A percentile compares a stretch with the other conserved stretches of the same genome.
phyloP scores from a whole-genome alignment of 306 rosid species.

The Cucumis cinereus region DNA sequence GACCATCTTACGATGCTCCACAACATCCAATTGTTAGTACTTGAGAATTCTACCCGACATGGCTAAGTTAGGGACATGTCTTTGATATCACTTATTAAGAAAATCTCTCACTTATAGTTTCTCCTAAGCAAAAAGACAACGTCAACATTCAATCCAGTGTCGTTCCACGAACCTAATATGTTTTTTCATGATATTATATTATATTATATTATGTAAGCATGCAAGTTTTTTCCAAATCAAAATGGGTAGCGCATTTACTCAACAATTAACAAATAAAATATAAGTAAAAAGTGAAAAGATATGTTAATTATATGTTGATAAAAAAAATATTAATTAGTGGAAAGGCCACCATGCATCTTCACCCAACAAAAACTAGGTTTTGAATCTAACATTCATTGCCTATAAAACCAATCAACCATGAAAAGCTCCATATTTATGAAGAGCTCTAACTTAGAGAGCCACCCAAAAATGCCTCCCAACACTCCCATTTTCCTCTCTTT shows the following conservation, averaged over 20 bases:
- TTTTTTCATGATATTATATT: too few relatives aligned
- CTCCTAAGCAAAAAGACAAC: too few relatives aligned
- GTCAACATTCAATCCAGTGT: too few relatives aligned
- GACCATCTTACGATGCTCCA: too few relatives aligned
- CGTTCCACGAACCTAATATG: too few relatives aligned
- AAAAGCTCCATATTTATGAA: neutral
- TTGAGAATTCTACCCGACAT: too few relatives aligned
- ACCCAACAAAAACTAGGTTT: neutral
- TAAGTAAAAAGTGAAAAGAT: neutral
- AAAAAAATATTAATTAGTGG: neutral
- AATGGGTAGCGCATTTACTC: neutral
- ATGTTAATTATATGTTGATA: neutral
- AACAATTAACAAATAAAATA: neutral
- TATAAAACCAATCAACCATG: neutral
- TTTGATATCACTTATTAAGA: too few relatives aligned
- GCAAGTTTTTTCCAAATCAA: neutral
- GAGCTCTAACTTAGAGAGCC: neutral
- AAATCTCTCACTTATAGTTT: too few relatives aligned
- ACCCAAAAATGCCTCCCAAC: conserved; percentile 17
- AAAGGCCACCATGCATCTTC: neutral
- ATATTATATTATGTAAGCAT: neutral
- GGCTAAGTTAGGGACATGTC: too few relatives aligned
- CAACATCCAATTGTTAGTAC: too few relatives aligned
- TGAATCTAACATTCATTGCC: neutral
- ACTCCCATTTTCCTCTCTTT: conserved; percentile 2